Conservation (phyloP, 208 protist species). For the Plasmodiophora brassicae region DNA sequence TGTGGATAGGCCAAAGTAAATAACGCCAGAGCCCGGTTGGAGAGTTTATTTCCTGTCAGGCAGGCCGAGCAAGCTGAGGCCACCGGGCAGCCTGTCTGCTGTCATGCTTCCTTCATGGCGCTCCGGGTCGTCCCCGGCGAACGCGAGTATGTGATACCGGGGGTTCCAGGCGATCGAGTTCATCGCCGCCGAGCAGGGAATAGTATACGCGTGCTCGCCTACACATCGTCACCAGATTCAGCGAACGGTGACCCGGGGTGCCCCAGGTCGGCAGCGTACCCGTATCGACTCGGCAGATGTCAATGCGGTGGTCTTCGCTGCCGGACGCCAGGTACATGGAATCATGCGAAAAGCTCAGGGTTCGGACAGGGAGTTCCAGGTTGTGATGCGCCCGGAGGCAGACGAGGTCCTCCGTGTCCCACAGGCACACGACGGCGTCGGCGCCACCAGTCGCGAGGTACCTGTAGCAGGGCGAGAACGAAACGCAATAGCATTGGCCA, state of each 20-base stretch:
- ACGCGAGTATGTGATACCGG: constrained; percentile 31
- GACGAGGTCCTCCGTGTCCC: constrained; percentile 42
- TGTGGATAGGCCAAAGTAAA: no score
- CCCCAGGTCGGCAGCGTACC: constrained; percentile 13
- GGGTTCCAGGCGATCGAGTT: constrained; percentile 55
- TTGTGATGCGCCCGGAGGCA: constrained; percentile 44
- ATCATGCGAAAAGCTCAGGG: constrained; percentile 52
- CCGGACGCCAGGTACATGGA: constrained; percentile 45
- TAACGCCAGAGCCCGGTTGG: no score
- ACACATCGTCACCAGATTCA: background rate
- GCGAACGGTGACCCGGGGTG: background rate
- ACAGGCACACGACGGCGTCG: constrained; percentile 50
- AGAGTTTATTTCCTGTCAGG: no score
- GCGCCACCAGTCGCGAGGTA: constrained; percentile 46
- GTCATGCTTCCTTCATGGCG: no score
- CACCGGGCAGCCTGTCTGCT: no score
- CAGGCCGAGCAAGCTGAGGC: no score
- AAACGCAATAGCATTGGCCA: constrained; percentile 56
- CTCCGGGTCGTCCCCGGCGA: constrained; percentile 23
- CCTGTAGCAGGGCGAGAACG: constrained; percentile 39
- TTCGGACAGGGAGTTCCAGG: constrained; percentile 47
- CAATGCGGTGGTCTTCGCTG: constrained; percentile 51
- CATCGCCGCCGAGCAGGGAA: constrained; percentile 39
- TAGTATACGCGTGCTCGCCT: background rate
- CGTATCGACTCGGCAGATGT: constrained; percentile 46